Conservation (phyloP, 1,284 basidiomycete species). For the Sporisorium scitamineum region DNA sequence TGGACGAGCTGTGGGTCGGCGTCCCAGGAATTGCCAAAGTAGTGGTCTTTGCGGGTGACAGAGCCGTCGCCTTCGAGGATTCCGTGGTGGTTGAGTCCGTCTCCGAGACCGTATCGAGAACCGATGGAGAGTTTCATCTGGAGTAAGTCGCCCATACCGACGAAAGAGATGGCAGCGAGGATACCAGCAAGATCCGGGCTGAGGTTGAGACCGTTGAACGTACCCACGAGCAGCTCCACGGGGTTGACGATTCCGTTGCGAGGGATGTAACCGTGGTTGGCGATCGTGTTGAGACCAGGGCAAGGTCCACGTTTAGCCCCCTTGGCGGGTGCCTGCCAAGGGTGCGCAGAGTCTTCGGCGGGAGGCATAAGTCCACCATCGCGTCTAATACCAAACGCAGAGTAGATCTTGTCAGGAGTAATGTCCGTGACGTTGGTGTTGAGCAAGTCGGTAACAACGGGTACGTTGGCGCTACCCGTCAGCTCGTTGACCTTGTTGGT, state of each 20-base stretch:
- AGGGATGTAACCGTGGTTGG: slow-evolving; percentile 60
- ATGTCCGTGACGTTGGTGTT: slow-evolving; percentile 19
- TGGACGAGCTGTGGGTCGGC: slow-evolving; percentile 19
- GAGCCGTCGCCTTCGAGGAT: slow-evolving; percentile 43
- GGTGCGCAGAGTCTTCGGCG: slow-evolving; percentile 22
- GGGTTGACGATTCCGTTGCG: slow-evolving; percentile 64
- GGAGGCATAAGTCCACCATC: slow-evolving; percentile 11
- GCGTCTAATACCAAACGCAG: slow-evolving; percentile 15
- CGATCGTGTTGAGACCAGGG: slow-evolving; percentile 69
- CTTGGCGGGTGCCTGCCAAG: slow-evolving; percentile 19
- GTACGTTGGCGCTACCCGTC: not conserved
- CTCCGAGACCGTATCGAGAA: slow-evolving; percentile 20
- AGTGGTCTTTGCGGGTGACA: slow-evolving; percentile 40
- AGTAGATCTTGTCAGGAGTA: slow-evolving; percentile 25
- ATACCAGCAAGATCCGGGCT: slow-evolving; percentile 60
- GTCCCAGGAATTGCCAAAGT: slow-evolving; percentile 44
- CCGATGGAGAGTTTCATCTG: slow-evolving; percentile 52
- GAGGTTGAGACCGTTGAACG: slow-evolving; percentile 54
- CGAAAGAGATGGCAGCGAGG: slow-evolving; percentile 59
- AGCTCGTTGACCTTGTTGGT: slow-evolving; percentile 16
- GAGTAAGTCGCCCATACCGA: slow-evolving; percentile 59
- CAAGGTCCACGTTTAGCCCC: slow-evolving; percentile 61
- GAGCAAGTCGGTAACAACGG: slow-evolving; percentile 2
- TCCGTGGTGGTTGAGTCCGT: slow-evolving; percentile 35
- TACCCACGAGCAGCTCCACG: slow-evolving; percentile 51